Base-by-base conservation (phyloP, 176 grass and related monocot genomes). In the Zea luxurians region DNA sequence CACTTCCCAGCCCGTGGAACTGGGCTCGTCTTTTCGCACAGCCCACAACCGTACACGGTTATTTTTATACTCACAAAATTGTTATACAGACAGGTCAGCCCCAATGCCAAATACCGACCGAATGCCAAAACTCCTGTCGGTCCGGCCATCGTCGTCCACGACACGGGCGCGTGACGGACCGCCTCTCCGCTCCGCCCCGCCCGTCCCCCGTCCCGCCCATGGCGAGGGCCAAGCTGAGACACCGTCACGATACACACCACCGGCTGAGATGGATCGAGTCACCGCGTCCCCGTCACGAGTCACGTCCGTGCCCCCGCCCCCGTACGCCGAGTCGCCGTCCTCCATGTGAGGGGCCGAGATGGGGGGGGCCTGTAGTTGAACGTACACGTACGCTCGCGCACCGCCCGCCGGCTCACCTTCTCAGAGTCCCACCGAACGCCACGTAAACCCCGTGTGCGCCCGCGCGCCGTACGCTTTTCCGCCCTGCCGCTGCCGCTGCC, bases 391-490 rank as follows among this genome's bases (percentile, higher is more conserved):
- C 18, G 41, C 18, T 7, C 42, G 18, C 41, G 16, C 55, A 15
- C 48, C 48, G 1, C 63, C 17, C 37, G 11, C 4, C 6, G 27
- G 27, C 27, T 27, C 27, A 54, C 54, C 54, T 57, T 1, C 55
- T 6, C 0, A 0, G 50, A 52, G 1, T 20, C 10, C 20, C 41
- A 61, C 78, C 34, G 35, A 64, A 20, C 61, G 48, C 70, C 80
- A 82, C 80, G 46, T 80, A 66, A 80, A 80, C 50, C 18, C 66
- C 66, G 66, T 43, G 66, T 12, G 42, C 66, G 15, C 41, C 16
- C 6, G 65, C 40, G 2, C 38, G 8, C 37, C 63, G 34, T 5
- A 10, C 21, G 59, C 4, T 6, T n/a, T 27, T 27, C 27, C 27
- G 27, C 27, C 1, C 4, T n/a, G n/a, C n/a, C 16, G 27, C 27